A percentile compares a stretch with the other conserved stretches of the same genome.
These are phyloP conservation scores for Nemophila menziesii DNA, from an alignment of 257 asterid species.

Conservation along the genomic window DNA sequence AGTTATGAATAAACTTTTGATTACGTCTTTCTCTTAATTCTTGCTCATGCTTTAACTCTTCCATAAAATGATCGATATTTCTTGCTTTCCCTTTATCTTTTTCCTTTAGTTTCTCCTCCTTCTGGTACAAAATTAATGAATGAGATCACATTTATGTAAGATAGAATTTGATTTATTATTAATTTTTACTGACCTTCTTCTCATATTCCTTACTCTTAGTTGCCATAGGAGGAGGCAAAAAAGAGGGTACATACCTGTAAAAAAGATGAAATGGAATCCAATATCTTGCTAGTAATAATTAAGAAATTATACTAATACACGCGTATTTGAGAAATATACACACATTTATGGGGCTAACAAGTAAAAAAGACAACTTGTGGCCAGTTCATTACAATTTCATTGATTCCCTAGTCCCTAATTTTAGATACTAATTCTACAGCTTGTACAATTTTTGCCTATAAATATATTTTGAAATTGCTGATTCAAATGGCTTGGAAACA, in stretches of 20 bases:
- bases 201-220: conserved; percentile 72
- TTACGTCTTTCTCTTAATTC: conserved; percentile 87
- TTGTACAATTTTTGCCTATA: too few species aligned
- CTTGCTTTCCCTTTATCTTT: conserved; percentile 71
- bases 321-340: not conserved
- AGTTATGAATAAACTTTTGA: conserved; percentile 53
- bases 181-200: conserved; percentile 57
- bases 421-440: too few species aligned
- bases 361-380: not conserved
- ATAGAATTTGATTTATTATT: not conserved
- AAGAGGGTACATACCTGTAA: conserved; percentile 97
- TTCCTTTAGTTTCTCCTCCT: conserved; percentile 82
- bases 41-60: conserved; percentile 89
- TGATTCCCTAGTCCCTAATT: too few species aligned
- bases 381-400: not conserved
- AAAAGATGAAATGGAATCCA: conserved; percentile 40
- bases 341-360: not conserved
- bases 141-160: conserved; percentile 4
- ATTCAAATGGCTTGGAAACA: too few species aligned
- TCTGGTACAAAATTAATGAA: conserved; percentile 45
- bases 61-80: conserved; percentile 92
- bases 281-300: conserved; percentile 19
- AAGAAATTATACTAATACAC: too few species aligned
- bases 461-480: too few species aligned
- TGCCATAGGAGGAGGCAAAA: conserved; percentile 89